Base-by-base conservation (phyloP, 2,329 filamentous ascomycete genomes). In the Thielaviopsis euricoi region DNA sequence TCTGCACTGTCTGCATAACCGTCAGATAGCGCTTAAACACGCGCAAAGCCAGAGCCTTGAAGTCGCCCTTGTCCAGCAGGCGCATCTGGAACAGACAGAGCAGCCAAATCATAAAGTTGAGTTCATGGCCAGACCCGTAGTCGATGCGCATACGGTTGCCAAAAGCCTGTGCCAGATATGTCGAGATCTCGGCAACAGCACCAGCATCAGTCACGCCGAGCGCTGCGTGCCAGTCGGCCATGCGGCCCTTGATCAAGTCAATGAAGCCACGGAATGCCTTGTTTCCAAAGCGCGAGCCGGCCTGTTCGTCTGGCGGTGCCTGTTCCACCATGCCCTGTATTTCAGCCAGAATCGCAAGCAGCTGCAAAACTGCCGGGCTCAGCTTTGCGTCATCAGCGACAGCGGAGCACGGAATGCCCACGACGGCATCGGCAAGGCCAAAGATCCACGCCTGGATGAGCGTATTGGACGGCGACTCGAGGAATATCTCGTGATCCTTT, bases 61-160 rank as follows among this genome's bases (percentile, higher is more conserved):
- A 94, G 64, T 90, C 86, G 12, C 75, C 64, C 5, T 70, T 68
- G 0, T 77, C 72, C 40, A 97, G 68, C 21, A 88, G 70, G 12
- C 76, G 74, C 17, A 96, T 76, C 66, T 91, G 86, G 68, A 93
- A 88, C 0, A 98, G 82, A 67, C 89, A 95, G n/a, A 98, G 79
- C 40, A 97, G 79, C 90, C 91, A 98, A 67, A 95, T 85, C 69
- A 91, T 77, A 71, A 98, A 97, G 74, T 98, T 97, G 62, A 98
- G 79, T 72, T 98, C 93, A 70, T 98, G 93, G 2, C 93, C 93
- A 0, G 89, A 96, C 55, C 93, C 93, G 69, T 98, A 98, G 73
- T 98, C 93, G 66, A 98, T 93, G 48, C 91, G 81, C 55, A 80
- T 80, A 51, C 84, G 80, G 67, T 95, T 95, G 52, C 93, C 93